Evolutionary conservation across 2,329 filamentous ascomycete genomes (phyloP).

Genomic region (Cercospora janseana): DNA sequence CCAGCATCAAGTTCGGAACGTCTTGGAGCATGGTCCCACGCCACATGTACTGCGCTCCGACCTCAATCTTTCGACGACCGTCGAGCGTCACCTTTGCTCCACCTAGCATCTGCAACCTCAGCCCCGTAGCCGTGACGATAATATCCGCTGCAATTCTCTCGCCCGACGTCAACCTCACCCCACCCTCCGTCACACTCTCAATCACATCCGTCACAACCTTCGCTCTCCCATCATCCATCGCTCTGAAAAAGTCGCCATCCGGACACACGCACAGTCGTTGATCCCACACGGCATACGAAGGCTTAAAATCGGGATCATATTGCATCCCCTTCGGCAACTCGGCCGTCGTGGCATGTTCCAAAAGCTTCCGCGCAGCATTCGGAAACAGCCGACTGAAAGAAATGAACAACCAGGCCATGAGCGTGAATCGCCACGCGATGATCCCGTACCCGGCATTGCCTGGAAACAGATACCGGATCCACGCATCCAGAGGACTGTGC

Average conservation of each 20-base stretch:
- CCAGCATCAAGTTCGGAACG: constrained; percentile 52
- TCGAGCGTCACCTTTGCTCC: background rate
- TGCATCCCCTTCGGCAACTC: background rate
- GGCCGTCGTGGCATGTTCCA: background rate
- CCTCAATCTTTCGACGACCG: constrained; percentile 45
- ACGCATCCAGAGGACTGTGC: background rate
- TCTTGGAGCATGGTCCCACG: constrained; percentile 58
- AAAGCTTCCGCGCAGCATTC: background rate
- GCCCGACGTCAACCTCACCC: constrained; percentile 49
- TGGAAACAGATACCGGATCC: background rate
- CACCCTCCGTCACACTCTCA: constrained; percentile 46
- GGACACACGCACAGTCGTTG: constrained; percentile 67
- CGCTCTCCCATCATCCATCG: constrained; percentile 43
- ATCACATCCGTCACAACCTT: constrained; percentile 54
- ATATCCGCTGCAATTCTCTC: constrained; percentile 48
- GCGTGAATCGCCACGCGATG: constrained; percentile 5
- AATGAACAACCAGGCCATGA: constrained; percentile 7
- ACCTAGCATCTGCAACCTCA: constrained; percentile 32
- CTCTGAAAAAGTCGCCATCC: constrained; percentile 54
- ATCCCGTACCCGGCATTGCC: background rate
- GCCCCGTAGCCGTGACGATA: constrained; percentile 62
- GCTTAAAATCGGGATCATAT: constrained; percentile 45
- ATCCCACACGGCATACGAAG: constrained; percentile 53
- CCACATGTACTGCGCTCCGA: constrained; percentile 55
- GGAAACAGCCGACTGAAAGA: constrained; percentile 1